Evolutionary conservation across 2,329 filamentous ascomycete species (phyloP).

Genomic region (Cladophialophora chaetospira): DNA sequence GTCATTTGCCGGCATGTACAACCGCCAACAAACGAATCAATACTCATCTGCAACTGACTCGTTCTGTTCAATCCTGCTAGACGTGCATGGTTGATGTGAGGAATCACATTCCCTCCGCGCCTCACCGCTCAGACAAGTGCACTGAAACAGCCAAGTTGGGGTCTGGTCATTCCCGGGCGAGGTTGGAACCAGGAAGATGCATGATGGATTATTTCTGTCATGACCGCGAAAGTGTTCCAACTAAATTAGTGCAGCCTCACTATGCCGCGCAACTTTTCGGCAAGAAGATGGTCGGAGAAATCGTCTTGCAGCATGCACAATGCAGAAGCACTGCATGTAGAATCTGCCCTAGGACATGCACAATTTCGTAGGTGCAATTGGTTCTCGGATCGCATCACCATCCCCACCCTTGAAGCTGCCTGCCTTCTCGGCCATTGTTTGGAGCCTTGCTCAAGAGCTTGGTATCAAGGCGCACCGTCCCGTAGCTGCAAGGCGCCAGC

Average conservation of each 20-base stretch:
- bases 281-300: constrained; percentile 3
- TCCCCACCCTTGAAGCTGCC: constrained; percentile 1
- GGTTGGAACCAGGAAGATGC: background rate
- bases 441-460: constrained; percentile 3
- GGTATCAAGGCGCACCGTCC: background rate
- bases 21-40: too few relatives aligned
- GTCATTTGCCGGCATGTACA: background rate
- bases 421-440: background rate
- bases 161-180: background rate
- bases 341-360: constrained; percentile 10
- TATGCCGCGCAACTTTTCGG: background rate
- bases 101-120: background rate
- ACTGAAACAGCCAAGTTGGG: background rate
- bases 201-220: background rate
- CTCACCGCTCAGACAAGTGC: background rate
- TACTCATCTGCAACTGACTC: background rate
- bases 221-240: background rate
- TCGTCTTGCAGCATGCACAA: background rate
- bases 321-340: constrained; percentile 7
- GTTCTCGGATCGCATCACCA: constrained; percentile 7
- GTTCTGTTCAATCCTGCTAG: background rate
- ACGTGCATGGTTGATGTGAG: background rate
- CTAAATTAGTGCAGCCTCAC: constrained; percentile 17
- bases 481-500: constrained; percentile 9
- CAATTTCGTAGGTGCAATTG: constrained; percentile 13